phyloP scores from a whole-genome alignment of 129 eudicot genomes.

The Logfia minima region DNA sequence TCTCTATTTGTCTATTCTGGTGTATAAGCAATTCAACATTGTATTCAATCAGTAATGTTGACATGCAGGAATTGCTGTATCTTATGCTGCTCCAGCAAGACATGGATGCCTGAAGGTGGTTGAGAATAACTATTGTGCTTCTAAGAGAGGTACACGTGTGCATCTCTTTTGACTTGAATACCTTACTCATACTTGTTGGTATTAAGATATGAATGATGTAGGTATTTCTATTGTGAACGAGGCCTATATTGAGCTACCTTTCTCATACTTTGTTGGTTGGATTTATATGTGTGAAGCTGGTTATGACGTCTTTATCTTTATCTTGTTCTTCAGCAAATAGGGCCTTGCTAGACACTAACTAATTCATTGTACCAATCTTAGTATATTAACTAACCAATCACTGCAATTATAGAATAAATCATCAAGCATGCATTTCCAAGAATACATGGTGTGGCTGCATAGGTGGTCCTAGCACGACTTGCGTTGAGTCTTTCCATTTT shows the following conservation, averaged over 20 bases:
- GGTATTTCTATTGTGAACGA: not conserved
- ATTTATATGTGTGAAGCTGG: too few species aligned
- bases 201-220: not conserved
- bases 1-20: not conserved
- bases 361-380: too few species aligned
- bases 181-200: not conserved
- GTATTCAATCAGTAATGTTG: slow-evolving; percentile 9
- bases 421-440: too few species aligned
- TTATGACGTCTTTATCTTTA: too few species aligned
- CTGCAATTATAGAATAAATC: too few species aligned
- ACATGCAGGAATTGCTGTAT: slow-evolving; percentile 70
- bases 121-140: slow-evolving; percentile 90
- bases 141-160: slow-evolving; percentile 70
- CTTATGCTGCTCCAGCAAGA: slow-evolving; percentile 71
- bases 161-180: slow-evolving; percentile 19
- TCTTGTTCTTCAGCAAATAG: too few species aligned
- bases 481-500: too few species aligned
- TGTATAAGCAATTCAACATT: slow-evolving; percentile 18
- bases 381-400: too few species aligned
- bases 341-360: too few species aligned
- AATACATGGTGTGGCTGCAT: too few species aligned
- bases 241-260: not conserved
- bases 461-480: too few species aligned
- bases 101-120: slow-evolving; percentile 95
- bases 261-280: too few species aligned